Evolutionary conservation across 352 stramenopile species (phyloP).

Genomic region (Saprolegnia diclina): DNA sequence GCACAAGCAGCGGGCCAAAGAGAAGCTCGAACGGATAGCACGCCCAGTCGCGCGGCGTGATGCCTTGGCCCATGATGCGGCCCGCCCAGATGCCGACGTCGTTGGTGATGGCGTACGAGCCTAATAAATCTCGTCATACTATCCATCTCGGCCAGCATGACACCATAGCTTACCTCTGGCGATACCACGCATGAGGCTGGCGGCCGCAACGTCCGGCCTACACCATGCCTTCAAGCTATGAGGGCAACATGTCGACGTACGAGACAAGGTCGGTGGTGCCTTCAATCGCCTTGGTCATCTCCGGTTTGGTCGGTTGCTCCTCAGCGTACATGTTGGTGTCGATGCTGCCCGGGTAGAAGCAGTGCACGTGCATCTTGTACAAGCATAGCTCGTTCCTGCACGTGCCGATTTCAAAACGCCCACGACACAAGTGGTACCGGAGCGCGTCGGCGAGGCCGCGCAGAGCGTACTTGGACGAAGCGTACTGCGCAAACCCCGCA

Average conservation of each 20-base stretch:
- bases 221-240: background rate
- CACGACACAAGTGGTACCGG: constrained; percentile 46
- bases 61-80: background rate
- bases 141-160: background rate
- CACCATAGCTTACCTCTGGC: background rate
- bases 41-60: background rate
- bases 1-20: background rate
- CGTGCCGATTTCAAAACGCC: background rate
- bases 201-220: background rate
- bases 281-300: constrained; percentile 15
- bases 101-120: constrained; percentile 9
- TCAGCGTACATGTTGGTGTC: constrained; percentile 75
- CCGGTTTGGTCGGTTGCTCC: constrained; percentile 60
- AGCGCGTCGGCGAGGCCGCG: constrained; percentile 88
- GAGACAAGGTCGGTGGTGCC: constrained; percentile 1
- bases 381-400: constrained; percentile 50
- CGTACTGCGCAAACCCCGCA: constrained; percentile 87
- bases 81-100: background rate
- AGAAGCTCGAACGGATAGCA: background rate
- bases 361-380: constrained; percentile 71
- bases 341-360: constrained; percentile 90
- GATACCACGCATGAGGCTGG: background rate
- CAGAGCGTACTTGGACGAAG: constrained; percentile 85
- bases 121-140: background rate
- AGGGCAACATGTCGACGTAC: background rate